A percentile compares a stretch with the other conserved stretches of the same genome.
Conservation (phyloP, 2,329 filamentous ascomycete genomes). For the Sclerotinia minor region DNA sequence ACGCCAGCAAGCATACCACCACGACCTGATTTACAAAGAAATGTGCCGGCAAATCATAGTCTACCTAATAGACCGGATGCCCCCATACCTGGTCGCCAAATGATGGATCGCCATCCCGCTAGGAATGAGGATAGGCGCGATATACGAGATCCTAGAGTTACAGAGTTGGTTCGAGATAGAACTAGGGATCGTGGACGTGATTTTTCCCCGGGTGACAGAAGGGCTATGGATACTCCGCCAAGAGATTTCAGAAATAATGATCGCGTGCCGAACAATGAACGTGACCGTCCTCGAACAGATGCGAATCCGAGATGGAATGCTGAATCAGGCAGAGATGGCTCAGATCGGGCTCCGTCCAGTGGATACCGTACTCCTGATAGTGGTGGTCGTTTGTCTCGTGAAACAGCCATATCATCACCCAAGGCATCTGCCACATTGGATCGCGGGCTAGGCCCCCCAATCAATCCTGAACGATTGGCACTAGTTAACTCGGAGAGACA, state of each 20-base stretch:
- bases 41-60: constrained; percentile 29
- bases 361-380: constrained; percentile 33
- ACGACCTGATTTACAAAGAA: constrained; percentile 35
- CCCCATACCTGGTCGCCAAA: constrained; percentile 38
- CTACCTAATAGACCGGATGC: constrained; percentile 42
- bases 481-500: constrained; percentile 37
- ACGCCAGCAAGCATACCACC: constrained; percentile 29
- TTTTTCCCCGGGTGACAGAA: constrained; percentile 36
- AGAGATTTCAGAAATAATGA: constrained; percentile 39
- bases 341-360: constrained; percentile 33
- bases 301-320: constrained; percentile 38
- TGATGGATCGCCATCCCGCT: constrained; percentile 37
- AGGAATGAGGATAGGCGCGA: constrained; percentile 41
- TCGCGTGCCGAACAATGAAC: constrained; percentile 32
- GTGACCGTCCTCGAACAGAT: constrained; percentile 38
- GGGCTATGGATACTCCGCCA: constrained; percentile 32
- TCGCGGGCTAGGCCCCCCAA: constrained; percentile 31
- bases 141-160: constrained; percentile 32
- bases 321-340: constrained; percentile 37
- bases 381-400: constrained; percentile 38
- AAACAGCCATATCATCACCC: constrained; percentile 38
- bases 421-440: constrained; percentile 34
- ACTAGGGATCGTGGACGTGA: constrained; percentile 40
- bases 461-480: constrained; percentile 34
- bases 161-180: constrained; percentile 36